Conservation (phyloP, 306 rosid genomes). For the Begonia peltatifolia region DNA sequence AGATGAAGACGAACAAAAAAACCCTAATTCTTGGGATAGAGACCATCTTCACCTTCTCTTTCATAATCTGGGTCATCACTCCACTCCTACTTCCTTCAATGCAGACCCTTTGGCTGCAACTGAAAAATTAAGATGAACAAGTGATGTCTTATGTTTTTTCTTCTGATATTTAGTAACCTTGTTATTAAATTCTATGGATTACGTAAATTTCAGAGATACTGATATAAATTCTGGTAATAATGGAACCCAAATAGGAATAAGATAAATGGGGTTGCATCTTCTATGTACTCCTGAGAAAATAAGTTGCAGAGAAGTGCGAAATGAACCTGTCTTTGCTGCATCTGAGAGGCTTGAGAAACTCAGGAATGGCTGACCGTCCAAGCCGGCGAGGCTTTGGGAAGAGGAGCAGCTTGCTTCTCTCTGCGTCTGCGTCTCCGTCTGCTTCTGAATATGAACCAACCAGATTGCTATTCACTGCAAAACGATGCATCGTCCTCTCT, state of each 20-base stretch:
- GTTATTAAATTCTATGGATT: too few species aligned
- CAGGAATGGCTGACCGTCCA: conserved; percentile 34
- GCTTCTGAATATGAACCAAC: conserved; percentile 27
- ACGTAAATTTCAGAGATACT: too few species aligned
- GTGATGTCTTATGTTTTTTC: too few species aligned
- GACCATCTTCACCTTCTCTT: conserved; percentile 36
- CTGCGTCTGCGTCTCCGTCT: conserved; percentile 16
- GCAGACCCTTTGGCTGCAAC: conserved; percentile 27
- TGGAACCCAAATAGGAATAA: too few species aligned
- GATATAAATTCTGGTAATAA: too few species aligned
- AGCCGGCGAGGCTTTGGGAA: conserved; percentile 62
- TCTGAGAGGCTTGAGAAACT: conserved; percentile 45
- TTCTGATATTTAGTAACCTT: too few species aligned
- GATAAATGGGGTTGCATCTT: too few species aligned
- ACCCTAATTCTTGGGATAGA: neutral
- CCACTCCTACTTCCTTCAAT: conserved; percentile 25
- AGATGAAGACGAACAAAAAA: neutral
- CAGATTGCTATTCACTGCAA: conserved; percentile 40
- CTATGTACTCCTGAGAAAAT: too few species aligned
- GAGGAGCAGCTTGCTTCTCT: conserved; percentile 34
- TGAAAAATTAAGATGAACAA: neutral
- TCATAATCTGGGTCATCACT: conserved; percentile 35
- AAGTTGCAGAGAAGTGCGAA: neutral
- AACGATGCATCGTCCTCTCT: conserved; percentile 35
- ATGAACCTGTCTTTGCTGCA: conserved; percentile 50